Evolutionary conservation across 164 flowering plant species (phyloP).

Genomic region (Magnolia officinalis): DNA sequence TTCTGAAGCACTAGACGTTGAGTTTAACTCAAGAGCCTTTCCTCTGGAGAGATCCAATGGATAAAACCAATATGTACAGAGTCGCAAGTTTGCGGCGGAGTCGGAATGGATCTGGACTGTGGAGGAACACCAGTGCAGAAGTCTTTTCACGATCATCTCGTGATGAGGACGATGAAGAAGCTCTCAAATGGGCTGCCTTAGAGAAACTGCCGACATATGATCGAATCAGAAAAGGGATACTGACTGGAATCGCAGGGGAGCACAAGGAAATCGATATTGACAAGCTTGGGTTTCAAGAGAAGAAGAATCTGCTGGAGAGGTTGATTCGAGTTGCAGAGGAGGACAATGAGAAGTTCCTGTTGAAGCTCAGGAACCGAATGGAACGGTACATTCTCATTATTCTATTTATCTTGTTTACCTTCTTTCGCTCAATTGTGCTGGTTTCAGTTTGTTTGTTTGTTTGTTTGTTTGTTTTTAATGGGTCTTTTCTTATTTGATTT

Average conservation of each 20-base stretch:
- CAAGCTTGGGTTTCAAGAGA: slow-evolving; percentile 51
- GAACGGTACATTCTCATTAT: slow-evolving; percentile 38
- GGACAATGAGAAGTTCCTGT: slow-evolving; percentile 83
- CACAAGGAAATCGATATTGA: slow-evolving; percentile 67
- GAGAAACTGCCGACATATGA: slow-evolving; percentile 22
- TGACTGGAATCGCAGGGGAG: neutral
- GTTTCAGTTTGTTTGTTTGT: neutral
- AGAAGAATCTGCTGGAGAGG: slow-evolving; percentile 62
- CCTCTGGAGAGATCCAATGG: slow-evolving; percentile 11
- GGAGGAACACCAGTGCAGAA: neutral
- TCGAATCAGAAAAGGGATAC: slow-evolving; percentile 18
- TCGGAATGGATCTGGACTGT: slow-evolving; percentile 11
- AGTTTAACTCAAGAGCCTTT: neutral
- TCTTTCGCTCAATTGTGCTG: neutral
- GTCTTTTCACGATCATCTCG: slow-evolving; percentile 15
- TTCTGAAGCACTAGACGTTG: neutral
- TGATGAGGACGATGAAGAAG: slow-evolving; percentile 26
- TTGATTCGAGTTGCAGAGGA: slow-evolving; percentile 74
- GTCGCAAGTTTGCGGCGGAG: slow-evolving; percentile 13
- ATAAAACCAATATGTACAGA: slow-evolving; percentile 5
- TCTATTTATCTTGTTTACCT: slow-evolving; percentile 4
- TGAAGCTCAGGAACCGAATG: slow-evolving; percentile 59
- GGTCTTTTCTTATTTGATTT: neutral
- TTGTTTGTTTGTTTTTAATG: neutral
- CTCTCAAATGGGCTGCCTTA: slow-evolving; percentile 24